Percentiles rank a stretch among this genome's conserved stretches.
These are phyloP conservation scores for Yarrowia alimentaria DNA, from an alignment of 805 yeast species.

Conservation along the genomic window DNA sequence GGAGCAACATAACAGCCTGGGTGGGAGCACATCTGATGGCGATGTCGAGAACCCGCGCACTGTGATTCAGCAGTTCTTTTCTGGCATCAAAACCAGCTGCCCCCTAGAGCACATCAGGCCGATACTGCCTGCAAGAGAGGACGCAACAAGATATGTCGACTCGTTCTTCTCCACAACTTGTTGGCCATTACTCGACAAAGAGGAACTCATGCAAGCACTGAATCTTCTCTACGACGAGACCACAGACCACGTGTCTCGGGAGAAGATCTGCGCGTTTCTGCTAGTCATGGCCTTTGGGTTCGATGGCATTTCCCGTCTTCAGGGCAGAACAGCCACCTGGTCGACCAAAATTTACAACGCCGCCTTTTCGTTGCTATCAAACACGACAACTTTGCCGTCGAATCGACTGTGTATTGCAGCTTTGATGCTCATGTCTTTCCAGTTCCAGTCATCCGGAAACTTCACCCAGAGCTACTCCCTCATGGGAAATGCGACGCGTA, in stretches of 20 bases:
- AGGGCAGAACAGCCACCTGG: constrained; percentile 15
- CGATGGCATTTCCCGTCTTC: constrained; percentile 4
- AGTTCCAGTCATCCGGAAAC: constrained; percentile 14
- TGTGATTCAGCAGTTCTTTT: constrained; percentile 9
- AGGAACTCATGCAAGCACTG: constrained; percentile 13
- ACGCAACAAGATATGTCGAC: constrained; percentile 6
- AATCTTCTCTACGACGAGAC: constrained; percentile 13
- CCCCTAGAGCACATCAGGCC: constrained; percentile 16
- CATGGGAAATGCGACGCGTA: constrained; percentile 19
- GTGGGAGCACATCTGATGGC: neutral
- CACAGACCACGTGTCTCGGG: constrained; percentile 2
- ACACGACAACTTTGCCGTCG: constrained; percentile 4
- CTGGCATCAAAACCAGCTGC: constrained; percentile 9
- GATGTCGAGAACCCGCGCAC: constrained; percentile 7
- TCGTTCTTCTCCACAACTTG: constrained; percentile 15
- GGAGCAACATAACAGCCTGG: too few relatives aligned
- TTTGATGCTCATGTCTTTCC: constrained; percentile 10
- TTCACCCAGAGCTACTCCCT: constrained; percentile 9
- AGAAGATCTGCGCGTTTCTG: constrained; percentile 13
- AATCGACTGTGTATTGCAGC: constrained; percentile 17
- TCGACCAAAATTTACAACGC: constrained; percentile 23
- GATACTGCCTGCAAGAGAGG: constrained; percentile 4
- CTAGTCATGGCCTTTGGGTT: constrained; percentile 16
- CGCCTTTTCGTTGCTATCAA: neutral
- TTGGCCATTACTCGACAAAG: constrained; percentile 14